Evolutionary conservation across 169 alveolate species (phyloP).

Genomic region (Cryptosporidium muris): DNA sequence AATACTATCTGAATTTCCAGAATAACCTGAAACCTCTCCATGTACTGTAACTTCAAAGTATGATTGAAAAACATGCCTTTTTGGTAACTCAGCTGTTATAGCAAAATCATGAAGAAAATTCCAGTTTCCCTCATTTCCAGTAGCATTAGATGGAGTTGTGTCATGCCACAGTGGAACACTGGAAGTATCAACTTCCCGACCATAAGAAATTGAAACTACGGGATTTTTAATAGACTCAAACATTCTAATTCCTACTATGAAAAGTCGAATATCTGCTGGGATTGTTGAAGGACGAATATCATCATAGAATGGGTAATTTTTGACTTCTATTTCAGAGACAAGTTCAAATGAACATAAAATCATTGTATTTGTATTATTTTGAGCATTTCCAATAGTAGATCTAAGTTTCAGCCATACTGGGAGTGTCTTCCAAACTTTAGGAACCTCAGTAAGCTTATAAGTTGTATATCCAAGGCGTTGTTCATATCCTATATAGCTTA

Average conservation of each 20-base stretch:
- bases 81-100: slow-evolving; percentile 62
- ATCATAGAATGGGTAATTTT: slow-evolving; percentile 84
- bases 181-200: slow-evolving; percentile 83
- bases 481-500: slow-evolving; percentile 73
- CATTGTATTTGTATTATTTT: slow-evolving; percentile 82
- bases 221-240: slow-evolving; percentile 84
- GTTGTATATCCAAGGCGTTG: slow-evolving; percentile 78
- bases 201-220: slow-evolving; percentile 81
- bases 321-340: slow-evolving; percentile 79
- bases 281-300: slow-evolving; percentile 87
- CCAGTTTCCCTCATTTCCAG: slow-evolving; percentile 77
- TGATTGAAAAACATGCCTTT: slow-evolving; percentile 58
- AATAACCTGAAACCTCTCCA: slow-evolving; percentile 65
- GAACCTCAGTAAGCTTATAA: slow-evolving; percentile 80
- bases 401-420: slow-evolving; percentile 87
- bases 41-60: slow-evolving; percentile 49
- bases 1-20: slow-evolving; percentile 50
- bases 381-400: slow-evolving; percentile 72
- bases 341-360: slow-evolving; percentile 86
- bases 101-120: slow-evolving; percentile 73
- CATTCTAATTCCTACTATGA: slow-evolving; percentile 85
- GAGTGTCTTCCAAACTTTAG: slow-evolving; percentile 87
- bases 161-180: slow-evolving; percentile 82
- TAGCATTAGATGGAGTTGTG: slow-evolving; percentile 76
- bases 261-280: slow-evolving; percentile 80